Evolutionary conservation across 495 filamentous ascomycete species (phyloP).

Genomic region (Friedmanniomyces simplex): DNA sequence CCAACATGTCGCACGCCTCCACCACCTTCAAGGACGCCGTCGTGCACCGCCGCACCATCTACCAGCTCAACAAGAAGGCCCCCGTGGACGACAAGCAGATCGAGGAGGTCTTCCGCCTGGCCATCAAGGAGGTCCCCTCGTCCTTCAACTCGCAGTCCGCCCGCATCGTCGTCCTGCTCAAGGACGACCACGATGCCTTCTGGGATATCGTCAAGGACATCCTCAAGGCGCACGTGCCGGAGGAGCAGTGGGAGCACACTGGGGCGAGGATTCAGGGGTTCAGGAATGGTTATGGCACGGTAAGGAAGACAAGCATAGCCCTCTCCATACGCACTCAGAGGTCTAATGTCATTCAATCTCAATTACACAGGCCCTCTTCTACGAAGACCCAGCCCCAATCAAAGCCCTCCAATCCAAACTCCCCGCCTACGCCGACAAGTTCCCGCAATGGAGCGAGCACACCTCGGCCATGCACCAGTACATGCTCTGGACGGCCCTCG

Average conservation of each 20-base stretch:
- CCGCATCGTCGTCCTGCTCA: constrained; percentile 50
- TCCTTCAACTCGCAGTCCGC: constrained; percentile 60
- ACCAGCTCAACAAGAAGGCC: constrained; percentile 47
- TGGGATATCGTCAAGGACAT: constrained; percentile 47
- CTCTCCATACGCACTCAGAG: neutral
- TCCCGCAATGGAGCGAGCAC: constrained; percentile 53
- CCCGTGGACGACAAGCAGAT: constrained; percentile 43
- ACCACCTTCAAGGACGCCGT: constrained; percentile 17
- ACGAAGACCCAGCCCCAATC: constrained; percentile 46
- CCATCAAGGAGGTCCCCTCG: constrained; percentile 44
- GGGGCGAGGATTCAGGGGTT: constrained; percentile 41
- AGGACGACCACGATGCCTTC: constrained; percentile 53
- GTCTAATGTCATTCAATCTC: neutral
- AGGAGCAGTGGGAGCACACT: constrained; percentile 41
- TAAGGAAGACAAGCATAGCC: constrained; percentile 23
- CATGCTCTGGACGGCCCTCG: constrained; percentile 54
- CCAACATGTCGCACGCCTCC: constrained; percentile 3
- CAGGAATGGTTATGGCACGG: constrained; percentile 47
- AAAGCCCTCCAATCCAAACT: constrained; percentile 42
- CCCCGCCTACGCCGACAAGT: constrained; percentile 49
- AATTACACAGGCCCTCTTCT: constrained; percentile 40
- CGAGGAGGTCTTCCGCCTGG: constrained; percentile 45
- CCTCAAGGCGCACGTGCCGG: constrained; percentile 49
- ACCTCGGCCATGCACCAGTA: constrained; percentile 58
- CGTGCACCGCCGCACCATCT: constrained; percentile 46